Conservation (phyloP, 108 stramenopile species). For the Seminavis robusta region DNA sequence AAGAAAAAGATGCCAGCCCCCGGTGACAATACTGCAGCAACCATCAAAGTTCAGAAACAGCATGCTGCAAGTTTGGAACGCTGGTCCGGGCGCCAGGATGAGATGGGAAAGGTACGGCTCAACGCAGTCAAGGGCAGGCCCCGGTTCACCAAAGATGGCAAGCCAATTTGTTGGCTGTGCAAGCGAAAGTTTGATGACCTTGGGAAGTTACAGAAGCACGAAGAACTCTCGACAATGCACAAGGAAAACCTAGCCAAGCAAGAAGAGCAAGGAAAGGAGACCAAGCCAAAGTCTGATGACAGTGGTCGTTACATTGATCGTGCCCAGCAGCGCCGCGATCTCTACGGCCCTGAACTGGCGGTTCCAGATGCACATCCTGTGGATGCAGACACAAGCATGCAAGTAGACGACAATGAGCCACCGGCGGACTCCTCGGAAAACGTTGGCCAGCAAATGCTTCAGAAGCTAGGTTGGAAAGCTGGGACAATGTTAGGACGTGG, state of each 20-base stretch:
- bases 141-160: constrained; percentile 30
- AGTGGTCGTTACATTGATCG: constrained; percentile 38
- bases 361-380: neutral
- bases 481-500: constrained; percentile 33
- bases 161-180: constrained; percentile 76
- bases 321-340: constrained; percentile 38
- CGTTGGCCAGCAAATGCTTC: constrained; percentile 77
- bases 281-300: constrained; percentile 20
- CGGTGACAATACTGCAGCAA: constrained; percentile 1
- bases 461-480: constrained; percentile 77
- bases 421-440: constrained; percentile 18
- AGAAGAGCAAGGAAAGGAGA: neutral
- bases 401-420: neutral
- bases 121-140: neutral
- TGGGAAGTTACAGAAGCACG: constrained; percentile 69
- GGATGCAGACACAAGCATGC: neutral
- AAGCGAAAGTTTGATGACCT: constrained; percentile 66
- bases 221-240: constrained; percentile 66
- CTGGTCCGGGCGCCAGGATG: constrained; percentile 67
- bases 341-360: constrained; percentile 26
- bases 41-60: constrained; percentile 46
- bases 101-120: constrained; percentile 31
- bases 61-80: constrained; percentile 67
- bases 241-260: constrained; percentile 65
- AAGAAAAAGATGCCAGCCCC: too few relatives aligned